phyloP scores from a whole-genome alignment of 2,329 filamentous ascomycete genomes.

The Ambrosiella beaveri region DNA sequence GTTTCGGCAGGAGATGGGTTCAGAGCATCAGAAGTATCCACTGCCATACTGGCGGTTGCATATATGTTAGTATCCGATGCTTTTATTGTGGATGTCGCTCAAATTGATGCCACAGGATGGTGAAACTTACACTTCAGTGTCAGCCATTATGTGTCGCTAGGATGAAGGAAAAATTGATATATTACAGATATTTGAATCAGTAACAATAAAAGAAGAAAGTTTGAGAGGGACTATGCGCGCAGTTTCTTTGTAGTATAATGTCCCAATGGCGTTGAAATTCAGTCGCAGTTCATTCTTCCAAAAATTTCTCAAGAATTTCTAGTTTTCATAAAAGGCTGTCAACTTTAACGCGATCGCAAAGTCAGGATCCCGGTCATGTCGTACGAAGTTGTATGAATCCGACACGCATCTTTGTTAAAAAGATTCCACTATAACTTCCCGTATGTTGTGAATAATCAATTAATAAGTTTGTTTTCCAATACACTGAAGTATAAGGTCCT shows the following conservation, averaged over 20 bases:
- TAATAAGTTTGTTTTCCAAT: neutral
- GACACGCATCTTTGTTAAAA: too few species aligned
- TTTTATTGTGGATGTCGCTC: neutral
- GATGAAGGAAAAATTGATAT: neutral
- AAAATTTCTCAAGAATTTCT: neutral
- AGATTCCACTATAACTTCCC: too few species aligned
- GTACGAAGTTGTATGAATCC: neutral
- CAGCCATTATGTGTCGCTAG: neutral
- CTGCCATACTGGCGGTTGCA: neutral
- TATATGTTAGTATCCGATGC: neutral
- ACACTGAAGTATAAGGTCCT: too few species aligned
- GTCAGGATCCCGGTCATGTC: neutral
- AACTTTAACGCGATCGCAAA: neutral
- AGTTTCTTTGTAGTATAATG: neutral
- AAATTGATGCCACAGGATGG: neutral
- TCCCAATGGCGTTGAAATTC: too few species aligned
- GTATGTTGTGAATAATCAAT: neutral
- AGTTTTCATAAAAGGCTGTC: neutral
- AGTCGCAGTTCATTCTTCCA: too few species aligned
- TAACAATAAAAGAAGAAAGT: neutral
- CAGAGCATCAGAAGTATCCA: neutral
- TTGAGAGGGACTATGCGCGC: neutral
- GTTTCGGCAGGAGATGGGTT: neutral
- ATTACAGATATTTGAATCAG: neutral
- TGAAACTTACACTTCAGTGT: neutral